These are phyloP conservation scores for Amanita pseudoporphyria DNA, from an alignment of 768 basidiomycete species.

Conservation along the genomic window DNA sequence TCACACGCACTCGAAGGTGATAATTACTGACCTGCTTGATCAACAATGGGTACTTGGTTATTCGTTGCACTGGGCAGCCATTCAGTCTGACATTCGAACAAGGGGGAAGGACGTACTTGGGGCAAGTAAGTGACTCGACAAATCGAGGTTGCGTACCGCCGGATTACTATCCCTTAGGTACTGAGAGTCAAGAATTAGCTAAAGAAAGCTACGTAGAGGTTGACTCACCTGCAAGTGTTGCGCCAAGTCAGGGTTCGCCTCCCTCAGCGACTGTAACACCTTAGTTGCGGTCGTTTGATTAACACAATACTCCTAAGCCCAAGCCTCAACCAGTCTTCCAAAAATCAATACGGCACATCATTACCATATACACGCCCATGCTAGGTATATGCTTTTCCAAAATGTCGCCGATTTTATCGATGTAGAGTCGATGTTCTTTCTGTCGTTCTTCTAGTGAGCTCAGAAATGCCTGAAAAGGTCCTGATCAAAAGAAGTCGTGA, in stretches of 20 bases:
- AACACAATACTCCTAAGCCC: constrained; percentile 71
- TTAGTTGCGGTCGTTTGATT: constrained; percentile 77
- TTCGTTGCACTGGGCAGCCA: constrained; percentile 69
- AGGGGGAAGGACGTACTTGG: constrained; percentile 52
- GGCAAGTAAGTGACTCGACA: constrained; percentile 86
- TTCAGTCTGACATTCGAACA: not conserved
- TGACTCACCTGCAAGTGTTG: constrained; percentile 53
- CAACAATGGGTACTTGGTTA: constrained; percentile 88
- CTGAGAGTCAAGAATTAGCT: constrained; percentile 24
- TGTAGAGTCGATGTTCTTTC: constrained; percentile 83
- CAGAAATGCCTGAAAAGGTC: constrained; percentile 53
- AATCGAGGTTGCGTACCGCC: constrained; percentile 67
- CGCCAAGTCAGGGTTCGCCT: constrained; percentile 56
- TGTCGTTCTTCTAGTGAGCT: constrained; percentile 89
- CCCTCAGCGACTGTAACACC: constrained; percentile 63
- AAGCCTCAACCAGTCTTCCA: not conserved
- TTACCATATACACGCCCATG: constrained; percentile 74
- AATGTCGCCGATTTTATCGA: constrained; percentile 84
- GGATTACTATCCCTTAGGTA: constrained; percentile 65
- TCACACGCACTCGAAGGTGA: not conserved
- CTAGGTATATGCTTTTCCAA: constrained; percentile 63
- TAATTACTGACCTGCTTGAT: constrained; percentile 52
- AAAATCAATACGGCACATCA: constrained; percentile 10
- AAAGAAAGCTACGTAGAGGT: not conserved
- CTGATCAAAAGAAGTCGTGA: not conserved